These are phyloP conservation scores for Pseudogymnoascus sp. DNA, from an alignment of 2,329 filamentous ascomycete species.

Conservation along the genomic window DNA sequence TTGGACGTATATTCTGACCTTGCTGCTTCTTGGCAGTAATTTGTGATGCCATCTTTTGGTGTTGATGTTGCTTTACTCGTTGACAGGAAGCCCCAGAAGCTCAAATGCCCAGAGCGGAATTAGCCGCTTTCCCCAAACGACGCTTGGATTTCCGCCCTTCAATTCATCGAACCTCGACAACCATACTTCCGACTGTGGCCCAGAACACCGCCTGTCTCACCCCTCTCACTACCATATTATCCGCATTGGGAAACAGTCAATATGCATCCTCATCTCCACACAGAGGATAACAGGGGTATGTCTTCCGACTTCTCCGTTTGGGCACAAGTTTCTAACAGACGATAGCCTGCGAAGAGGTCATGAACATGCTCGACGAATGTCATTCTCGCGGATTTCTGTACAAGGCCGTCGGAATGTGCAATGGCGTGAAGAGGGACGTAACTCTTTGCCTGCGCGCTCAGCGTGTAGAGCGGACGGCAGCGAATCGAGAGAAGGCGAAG, in stretches of 20 bases:
- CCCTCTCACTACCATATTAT: neutral
- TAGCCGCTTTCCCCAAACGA: neutral
- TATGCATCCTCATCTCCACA: constrained; percentile 98
- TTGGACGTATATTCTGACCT: constrained; percentile 20
- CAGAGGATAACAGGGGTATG: constrained; percentile 80
- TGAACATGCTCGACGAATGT: constrained; percentile 90
- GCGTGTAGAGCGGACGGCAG: constrained; percentile 66
- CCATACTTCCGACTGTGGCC: neutral
- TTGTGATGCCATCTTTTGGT: constrained; percentile 26
- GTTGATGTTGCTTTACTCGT: constrained; percentile 8
- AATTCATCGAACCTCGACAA: neutral
- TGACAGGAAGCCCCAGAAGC: constrained; percentile 3
- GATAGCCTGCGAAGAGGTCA: constrained; percentile 87
- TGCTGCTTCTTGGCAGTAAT: constrained; percentile 29
- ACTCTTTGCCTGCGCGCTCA: constrained; percentile 78
- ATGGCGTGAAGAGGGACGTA: constrained; percentile 72
- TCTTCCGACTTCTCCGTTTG: neutral
- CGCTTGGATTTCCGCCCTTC: neutral
- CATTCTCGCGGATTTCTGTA: constrained; percentile 86
- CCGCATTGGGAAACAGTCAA: constrained; percentile 25
- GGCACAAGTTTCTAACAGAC: constrained; percentile 18
- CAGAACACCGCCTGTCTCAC: neutral
- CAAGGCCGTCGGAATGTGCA: constrained; percentile 88
- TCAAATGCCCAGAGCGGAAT: neutral
- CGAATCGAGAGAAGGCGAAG: constrained; percentile 65